Evolutionary conservation across 2,329 filamentous ascomycete species (phyloP).

Genomic region (Kalaharituber pfeilii): DNA sequence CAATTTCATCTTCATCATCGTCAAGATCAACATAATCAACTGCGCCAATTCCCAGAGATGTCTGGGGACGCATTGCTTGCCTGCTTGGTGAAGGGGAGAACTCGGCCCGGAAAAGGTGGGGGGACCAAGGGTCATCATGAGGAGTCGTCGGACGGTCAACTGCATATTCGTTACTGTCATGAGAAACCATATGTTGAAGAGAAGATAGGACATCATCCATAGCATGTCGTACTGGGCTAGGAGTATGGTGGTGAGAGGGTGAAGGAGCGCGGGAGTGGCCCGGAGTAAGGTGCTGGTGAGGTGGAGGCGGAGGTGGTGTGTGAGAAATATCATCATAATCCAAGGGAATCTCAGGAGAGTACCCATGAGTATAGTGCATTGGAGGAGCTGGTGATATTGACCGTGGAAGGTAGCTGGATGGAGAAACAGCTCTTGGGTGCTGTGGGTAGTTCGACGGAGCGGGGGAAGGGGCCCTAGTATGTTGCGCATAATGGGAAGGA

Average conservation of each 20-base stretch:
- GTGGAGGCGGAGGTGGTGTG: constrained; percentile 11
- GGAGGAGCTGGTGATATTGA: not conserved
- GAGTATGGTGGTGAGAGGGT: constrained; percentile 37
- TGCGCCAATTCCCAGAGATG: constrained; percentile 52
- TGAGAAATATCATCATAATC: not conserved
- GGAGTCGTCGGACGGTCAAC: constrained; percentile 35
- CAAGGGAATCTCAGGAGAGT: constrained; percentile 1
- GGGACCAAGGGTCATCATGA: constrained; percentile 68
- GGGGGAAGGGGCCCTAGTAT: constrained; percentile 16
- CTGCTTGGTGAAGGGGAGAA: constrained; percentile 23
- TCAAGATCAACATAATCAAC: constrained; percentile 30
- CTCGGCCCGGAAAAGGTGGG: constrained; percentile 58
- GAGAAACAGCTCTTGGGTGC: constrained; percentile 1
- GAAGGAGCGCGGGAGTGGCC: constrained; percentile 18
- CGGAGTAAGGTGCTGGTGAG: constrained; percentile 16
- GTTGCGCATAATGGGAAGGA: constrained; percentile 10
- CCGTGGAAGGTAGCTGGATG: not conserved
- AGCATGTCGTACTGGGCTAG: constrained; percentile 77
- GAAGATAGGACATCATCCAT: constrained; percentile 99
- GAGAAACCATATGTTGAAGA: constrained; percentile 55
- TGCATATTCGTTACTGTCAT: constrained; percentile 31
- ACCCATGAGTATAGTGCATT: not conserved
- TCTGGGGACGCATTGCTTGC: constrained; percentile 41
- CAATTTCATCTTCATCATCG: constrained; percentile 39
- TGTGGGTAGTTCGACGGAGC: constrained; percentile 12